Conservation (phyloP, 345 rosid species). For the Eutrema heterophyllum region DNA sequence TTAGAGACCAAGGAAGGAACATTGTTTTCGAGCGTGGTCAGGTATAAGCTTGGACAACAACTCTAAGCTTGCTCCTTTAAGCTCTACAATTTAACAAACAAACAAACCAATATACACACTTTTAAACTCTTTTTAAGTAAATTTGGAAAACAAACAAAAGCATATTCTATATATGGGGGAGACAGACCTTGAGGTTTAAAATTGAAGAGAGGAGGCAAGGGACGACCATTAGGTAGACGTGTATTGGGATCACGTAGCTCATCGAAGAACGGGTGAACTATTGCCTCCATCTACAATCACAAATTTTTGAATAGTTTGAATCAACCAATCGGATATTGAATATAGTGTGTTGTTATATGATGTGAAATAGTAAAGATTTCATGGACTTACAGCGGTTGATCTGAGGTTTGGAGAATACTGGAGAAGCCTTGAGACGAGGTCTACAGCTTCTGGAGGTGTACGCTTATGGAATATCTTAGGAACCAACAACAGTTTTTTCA, state of each 20-base stretch:
- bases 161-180: neutral
- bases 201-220: constrained; percentile 69
- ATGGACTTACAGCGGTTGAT: constrained; percentile 51
- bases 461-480: constrained; percentile 60
- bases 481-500: neutral
- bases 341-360: neutral
- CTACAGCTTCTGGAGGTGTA: constrained; percentile 66
- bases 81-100: constrained; percentile 28
- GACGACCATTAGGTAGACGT: constrained; percentile 70
- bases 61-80: constrained; percentile 46
- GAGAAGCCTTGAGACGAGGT: constrained; percentile 57
- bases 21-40: constrained; percentile 39
- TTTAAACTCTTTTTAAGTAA: neutral
- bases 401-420: constrained; percentile 65
- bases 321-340: neutral
- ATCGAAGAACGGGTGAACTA: constrained; percentile 74
- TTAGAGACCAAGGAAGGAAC: constrained; percentile 24
- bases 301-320: neutral
- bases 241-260: constrained; percentile 74
- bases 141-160: neutral
- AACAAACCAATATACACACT: neutral
- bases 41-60: constrained; percentile 38
- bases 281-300: constrained; percentile 36
- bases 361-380: neutral
- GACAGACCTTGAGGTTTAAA: constrained; percentile 38